Evolutionary conservation across 345 rosid genomes (phyloP).

Genomic region (Arabidopsis thaliana): TAIR10.1 NC_003076.8:6619501-6620000

Average conservation of each 20-base stretch:
- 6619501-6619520: slow-evolving; percentile 84
- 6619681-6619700: slow-evolving; percentile 88
- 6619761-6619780: slow-evolving; percentile 55
- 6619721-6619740: slow-evolving; percentile 76
- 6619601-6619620: slow-evolving; percentile 83
- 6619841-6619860: slow-evolving; percentile 73
- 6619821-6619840: slow-evolving; percentile 56
- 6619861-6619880: slow-evolving; percentile 79
- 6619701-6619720: slow-evolving; percentile 86
- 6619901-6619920: slow-evolving; percentile 86
- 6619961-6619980: slow-evolving; percentile 95
- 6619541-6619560: slow-evolving; percentile 89
- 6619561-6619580: slow-evolving; percentile 84
- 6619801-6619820: slow-evolving; percentile 69
- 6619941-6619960: slow-evolving; percentile 94
- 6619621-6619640: slow-evolving; percentile 89
- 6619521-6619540: slow-evolving; percentile 81
- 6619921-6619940: slow-evolving; percentile 90
- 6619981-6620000: slow-evolving; percentile 94
- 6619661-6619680: slow-evolving; percentile 87
- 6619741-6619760: slow-evolving; percentile 57
- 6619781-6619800: slow-evolving; percentile 81
- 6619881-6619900: slow-evolving; percentile 89
- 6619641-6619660: slow-evolving; percentile 84
- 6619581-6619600: slow-evolving; percentile 79